Evolutionary conservation across 2,329 filamentous ascomycete genomes (phyloP), one percentile per base, ranked within the genome.

Genomic region (Lasiodiplodia hormozganensis): DNA sequence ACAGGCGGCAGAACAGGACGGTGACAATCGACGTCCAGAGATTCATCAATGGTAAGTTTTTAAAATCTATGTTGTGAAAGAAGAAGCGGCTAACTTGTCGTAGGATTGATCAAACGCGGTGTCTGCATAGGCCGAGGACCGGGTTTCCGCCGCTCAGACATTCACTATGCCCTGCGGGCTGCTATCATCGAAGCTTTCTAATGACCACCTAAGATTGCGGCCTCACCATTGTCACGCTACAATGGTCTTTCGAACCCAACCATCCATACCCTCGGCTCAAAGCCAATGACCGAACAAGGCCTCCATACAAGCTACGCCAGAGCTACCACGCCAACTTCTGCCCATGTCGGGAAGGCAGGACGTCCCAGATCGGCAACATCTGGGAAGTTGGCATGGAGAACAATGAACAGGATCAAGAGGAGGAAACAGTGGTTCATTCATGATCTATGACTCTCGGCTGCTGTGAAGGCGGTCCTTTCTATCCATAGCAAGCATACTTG

Each of bases 61-160:
- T 4, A n/a, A 8, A n/a, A 21, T 21, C 2, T 34, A 10, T 10
- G 8, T 28, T 28, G 31, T 57, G 23, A 18, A 54, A 23, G 7
- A 47, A 23, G 18, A n/a, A 21, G 16, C 38, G 14, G n/a, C 58
- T 68, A 28, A 68, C 38, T 18, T 47, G 25, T 25, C 11, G 36
- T 62, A 82, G 80, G 76, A 38, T 70, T 82, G 10, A 75, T 79
- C 67, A 76, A 76, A 40, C 74, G 76, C 36, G 77, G 72, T 21
- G 76, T 82, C 28, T 84, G 82, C 70, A 75, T 84, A 11, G 82
- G 82, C n/a, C 76, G 81, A 38, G 73, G 79, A 10, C 81, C 82
- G 4, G 82, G 82, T 0, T 84, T 81, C 69, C 76, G 80, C 69
- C 75, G 78, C 57, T 77, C 77, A 54, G 79, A 83, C 71, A 76